Evolutionary conservation across 257 asterid species (phyloP).

Genomic region (Solanum rostratum): DNA sequence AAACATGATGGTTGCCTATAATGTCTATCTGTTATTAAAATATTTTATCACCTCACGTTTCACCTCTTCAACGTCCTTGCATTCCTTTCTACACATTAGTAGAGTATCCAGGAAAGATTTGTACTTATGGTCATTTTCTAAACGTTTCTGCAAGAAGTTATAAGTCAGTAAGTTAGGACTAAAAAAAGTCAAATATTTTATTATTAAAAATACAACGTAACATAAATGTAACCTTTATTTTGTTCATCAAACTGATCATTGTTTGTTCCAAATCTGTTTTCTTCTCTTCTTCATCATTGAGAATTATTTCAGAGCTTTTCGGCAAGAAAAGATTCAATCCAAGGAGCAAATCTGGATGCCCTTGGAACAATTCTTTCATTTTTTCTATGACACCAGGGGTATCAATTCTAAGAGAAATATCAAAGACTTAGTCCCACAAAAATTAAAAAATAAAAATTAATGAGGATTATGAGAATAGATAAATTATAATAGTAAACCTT

Average conservation of each 20-base stretch:
- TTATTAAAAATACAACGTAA: not conserved
- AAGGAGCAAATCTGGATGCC: conserved; percentile 77
- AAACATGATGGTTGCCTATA: not conserved
- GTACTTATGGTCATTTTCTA: conserved; percentile 77
- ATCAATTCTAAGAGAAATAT: conserved; percentile 51
- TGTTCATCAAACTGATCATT: conserved; percentile 69
- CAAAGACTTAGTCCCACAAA: not conserved
- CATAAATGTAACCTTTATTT: conserved; percentile 58
- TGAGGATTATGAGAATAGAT: not conserved
- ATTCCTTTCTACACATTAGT: conserved; percentile 88
- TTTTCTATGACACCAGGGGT: conserved; percentile 77
- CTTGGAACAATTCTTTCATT: conserved; percentile 83
- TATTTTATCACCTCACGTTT: conserved; percentile 58
- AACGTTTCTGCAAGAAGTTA: conserved; percentile 63
- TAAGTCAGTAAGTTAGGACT: not conserved
- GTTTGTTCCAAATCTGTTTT: conserved; percentile 92
- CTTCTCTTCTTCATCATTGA: conserved; percentile 73
- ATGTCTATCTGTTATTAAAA: not conserved
- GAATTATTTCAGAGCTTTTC: conserved; percentile 84
- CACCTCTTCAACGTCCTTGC: conserved; percentile 80
- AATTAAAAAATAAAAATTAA: not conserved
- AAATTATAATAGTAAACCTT: conserved; percentile 35
- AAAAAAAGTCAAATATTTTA: not conserved
- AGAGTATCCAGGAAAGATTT: conserved; percentile 87
- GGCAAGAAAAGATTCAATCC: conserved; percentile 97